These are phyloP conservation scores for Pythium periplocum DNA, from an alignment of 352 stramenopile genomes.

Conservation along the genomic window DNA sequence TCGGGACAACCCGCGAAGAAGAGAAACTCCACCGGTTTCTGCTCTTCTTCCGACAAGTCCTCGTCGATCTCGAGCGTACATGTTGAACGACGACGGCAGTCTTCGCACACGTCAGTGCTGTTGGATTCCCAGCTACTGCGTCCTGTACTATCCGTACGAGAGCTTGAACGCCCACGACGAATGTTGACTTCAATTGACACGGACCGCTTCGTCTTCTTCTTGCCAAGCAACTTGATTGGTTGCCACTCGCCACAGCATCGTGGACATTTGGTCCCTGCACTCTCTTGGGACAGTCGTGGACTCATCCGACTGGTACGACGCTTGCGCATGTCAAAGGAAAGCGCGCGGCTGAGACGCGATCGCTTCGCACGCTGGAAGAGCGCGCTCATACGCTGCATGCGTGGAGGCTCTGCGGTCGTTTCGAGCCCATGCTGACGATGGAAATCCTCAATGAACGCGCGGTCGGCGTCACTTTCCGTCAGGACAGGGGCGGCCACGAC, in stretches of 20 bases:
- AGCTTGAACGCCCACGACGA: background rate
- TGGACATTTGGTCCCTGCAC: too few species aligned
- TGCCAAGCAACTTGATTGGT: background rate
- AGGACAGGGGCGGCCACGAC: too few species aligned
- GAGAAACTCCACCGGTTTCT: conserved; percentile 41
- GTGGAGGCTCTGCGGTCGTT: conserved; percentile 1
- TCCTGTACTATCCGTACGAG: background rate
- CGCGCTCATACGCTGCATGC: background rate
- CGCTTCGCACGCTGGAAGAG: background rate
- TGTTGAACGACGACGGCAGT: background rate
- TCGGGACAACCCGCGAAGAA: conserved; percentile 46
- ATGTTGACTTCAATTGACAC: background rate
- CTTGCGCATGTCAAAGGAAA: background rate
- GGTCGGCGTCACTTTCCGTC: conserved; percentile 8
- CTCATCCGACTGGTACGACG: background rate
- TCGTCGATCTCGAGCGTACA: conserved; percentile 1
- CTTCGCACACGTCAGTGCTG: background rate
- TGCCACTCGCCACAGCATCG: too few species aligned
- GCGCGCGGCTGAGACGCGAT: background rate
- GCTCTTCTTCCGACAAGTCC: conserved; percentile 1
- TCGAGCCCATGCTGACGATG: conserved; percentile 2
- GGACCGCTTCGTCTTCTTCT: background rate
- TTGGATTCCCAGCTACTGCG: background rate
- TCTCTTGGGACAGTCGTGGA: too few species aligned
- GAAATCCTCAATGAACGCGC: conserved; percentile 14